Evolutionary conservation across 1,284 basidiomycete species (phyloP).

Genomic region (Fomitopsis schrenkii): DNA sequence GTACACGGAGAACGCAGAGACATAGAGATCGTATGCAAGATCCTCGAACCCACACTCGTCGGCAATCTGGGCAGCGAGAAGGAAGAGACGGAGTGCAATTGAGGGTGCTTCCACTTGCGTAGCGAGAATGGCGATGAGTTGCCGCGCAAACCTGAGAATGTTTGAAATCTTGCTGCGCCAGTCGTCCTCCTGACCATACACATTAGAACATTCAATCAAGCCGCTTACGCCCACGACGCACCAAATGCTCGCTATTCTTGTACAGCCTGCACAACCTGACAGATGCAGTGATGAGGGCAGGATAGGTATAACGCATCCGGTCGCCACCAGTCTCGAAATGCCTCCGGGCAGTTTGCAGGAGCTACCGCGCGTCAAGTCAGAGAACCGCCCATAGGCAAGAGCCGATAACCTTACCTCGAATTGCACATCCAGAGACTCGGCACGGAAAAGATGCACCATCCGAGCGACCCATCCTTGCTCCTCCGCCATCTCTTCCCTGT

Average conservation of each 20-base stretch:
- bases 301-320: conserved; percentile 91
- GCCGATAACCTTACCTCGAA: conserved; percentile 62
- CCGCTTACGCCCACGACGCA: conserved; percentile 22
- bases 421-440: conserved; percentile 80
- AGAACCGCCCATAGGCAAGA: background rate
- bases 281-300: conserved; percentile 85
- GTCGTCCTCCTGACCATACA: conserved; percentile 59
- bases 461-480: conserved; percentile 97
- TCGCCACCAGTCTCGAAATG: conserved; percentile 91
- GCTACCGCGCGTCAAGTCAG: conserved; percentile 35
- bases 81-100: conserved; percentile 86
- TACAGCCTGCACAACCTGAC: conserved; percentile 90
- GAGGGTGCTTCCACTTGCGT: conserved; percentile 89
- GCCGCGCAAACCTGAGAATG: conserved; percentile 90
- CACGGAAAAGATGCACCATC: conserved; percentile 91
- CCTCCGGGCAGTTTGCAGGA: conserved; percentile 83
- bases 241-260: conserved; percentile 69
- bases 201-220: background rate
- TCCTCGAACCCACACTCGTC: conserved; percentile 94
- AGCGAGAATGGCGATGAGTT: conserved; percentile 86
- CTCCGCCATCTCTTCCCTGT: conserved; percentile 88
- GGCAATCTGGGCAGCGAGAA: conserved; percentile 89
- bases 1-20: conserved; percentile 93
- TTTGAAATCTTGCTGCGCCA: conserved; percentile 80
- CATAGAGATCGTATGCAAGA: conserved; percentile 92